Percentiles rank a stretch among this genome's conserved stretches.
These are phyloP conservation scores for Carex sylvatica DNA, from an alignment of 202 grass and related monocot genomes.

Conservation along the genomic window DNA sequence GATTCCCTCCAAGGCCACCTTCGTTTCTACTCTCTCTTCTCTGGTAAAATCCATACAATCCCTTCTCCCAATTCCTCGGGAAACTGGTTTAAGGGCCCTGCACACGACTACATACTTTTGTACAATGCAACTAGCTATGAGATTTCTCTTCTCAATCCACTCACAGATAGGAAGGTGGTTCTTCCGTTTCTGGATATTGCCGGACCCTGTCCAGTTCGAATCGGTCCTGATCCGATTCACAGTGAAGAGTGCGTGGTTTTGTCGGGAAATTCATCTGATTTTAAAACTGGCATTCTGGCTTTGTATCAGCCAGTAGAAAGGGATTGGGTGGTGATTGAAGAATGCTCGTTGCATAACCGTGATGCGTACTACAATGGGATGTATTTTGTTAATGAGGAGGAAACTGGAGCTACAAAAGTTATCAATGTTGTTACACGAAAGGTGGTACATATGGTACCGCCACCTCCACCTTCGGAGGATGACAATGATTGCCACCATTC, in stretches of 20 bases:
- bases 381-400: constrained; percentile 15
- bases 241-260: constrained; percentile 2
- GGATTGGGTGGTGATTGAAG: constrained; percentile 28
- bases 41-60: neutral
- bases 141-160: constrained; percentile 21
- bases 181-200: constrained; percentile 16
- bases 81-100: neutral
- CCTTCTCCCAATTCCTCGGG: neutral
- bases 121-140: neutral
- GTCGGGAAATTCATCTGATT: constrained; percentile 14
- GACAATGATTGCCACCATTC: neutral
- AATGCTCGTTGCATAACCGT: constrained; percentile 15
- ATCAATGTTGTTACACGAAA: neutral
- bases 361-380: constrained; percentile 14
- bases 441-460: neutral
- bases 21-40: constrained; percentile 25
- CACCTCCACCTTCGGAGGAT: constrained; percentile 9
- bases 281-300: constrained; percentile 12
- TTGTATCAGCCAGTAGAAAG: neutral
- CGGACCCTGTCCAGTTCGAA: neutral
- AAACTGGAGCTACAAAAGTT: constrained; percentile 7
- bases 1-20: constrained; percentile 4
- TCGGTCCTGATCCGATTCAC: neutral
- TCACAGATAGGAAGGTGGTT: neutral
- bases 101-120: constrained; percentile 11